A percentile compares a stretch with the other conserved stretches of the same genome.
phyloP scores from a whole-genome alignment of 768 basidiomycete species.

The Suillus hirtellus region DNA sequence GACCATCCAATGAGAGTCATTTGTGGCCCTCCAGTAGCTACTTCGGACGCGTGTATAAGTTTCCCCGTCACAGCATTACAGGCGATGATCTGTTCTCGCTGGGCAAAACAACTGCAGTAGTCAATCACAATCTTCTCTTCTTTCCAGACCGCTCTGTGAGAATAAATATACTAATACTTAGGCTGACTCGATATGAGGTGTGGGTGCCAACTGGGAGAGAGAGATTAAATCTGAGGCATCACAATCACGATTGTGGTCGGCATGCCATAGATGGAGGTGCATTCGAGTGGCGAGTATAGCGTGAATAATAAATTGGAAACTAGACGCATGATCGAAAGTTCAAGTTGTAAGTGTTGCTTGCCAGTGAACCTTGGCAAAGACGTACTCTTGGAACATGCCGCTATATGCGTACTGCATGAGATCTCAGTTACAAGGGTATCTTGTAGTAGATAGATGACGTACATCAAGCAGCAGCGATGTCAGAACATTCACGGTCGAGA shows the following conservation, averaged over 20 bases:
- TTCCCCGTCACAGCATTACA: background rate
- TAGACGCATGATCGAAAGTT: background rate
- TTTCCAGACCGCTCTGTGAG: background rate
- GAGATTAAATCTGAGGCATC: background rate
- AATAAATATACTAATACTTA: background rate
- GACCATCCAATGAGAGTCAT: background rate
- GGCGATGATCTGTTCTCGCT: background rate
- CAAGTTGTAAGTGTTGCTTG: background rate
- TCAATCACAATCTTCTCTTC: background rate
- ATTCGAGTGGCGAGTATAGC: conserved; percentile 11
- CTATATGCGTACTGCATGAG: conserved; percentile 7
- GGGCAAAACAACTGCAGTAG: background rate
- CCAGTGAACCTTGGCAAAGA: background rate
- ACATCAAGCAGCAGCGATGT: conserved; percentile 7
- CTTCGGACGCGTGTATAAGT: background rate
- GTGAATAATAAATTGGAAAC: conserved; percentile 13
- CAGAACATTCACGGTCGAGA: conserved; percentile 7
- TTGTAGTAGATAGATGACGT: background rate
- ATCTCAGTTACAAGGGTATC: background rate
- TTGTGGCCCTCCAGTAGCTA: background rate
- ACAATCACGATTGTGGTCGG: background rate
- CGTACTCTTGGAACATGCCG: conserved; percentile 13
- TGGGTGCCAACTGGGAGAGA: background rate
- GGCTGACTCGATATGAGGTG: background rate
- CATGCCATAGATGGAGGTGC: conserved; percentile 9